A percentile compares a stretch with the other conserved stretches of the same genome.
Conservation (phyloP, 306 rosid genomes). For the Hippophae rhamnoides region DNA sequence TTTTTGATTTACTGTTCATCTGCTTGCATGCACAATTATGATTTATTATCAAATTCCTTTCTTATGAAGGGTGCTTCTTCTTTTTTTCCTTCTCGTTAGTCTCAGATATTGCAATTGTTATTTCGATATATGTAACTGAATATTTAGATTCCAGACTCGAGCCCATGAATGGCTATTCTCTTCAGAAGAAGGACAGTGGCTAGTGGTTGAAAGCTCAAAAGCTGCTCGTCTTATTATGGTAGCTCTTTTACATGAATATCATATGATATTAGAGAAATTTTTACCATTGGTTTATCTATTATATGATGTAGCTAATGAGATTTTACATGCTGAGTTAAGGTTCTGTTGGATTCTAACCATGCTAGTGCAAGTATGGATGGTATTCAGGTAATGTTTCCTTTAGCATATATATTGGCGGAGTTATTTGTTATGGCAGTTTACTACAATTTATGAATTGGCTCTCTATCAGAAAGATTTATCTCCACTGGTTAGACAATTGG, state of each 20-base stretch:
- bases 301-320: constrained; percentile 24
- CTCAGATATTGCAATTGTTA: constrained; percentile 7
- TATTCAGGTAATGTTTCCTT: constrained; percentile 57
- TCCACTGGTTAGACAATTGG: constrained; percentile 71
- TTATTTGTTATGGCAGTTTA: constrained; percentile 10
- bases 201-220: constrained; percentile 82
- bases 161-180: constrained; percentile 84
- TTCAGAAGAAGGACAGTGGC: constrained; percentile 98
- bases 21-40: not conserved
- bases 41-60: not conserved
- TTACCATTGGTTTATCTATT: constrained; percentile 10
- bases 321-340: constrained; percentile 34
- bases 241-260: constrained; percentile 4
- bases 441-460: constrained; percentile 18
- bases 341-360: constrained; percentile 65
- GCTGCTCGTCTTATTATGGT: constrained; percentile 94
- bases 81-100: not conserved
- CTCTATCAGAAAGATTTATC: constrained; percentile 78
- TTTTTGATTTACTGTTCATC: not conserved
- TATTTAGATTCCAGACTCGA: constrained; percentile 54
- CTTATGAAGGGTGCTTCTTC: not conserved
- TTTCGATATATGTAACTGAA: constrained; percentile 18
- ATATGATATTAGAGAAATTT: constrained; percentile 5
- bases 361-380: constrained; percentile 63
- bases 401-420: constrained; percentile 16